These are phyloP conservation scores for Beauveria bassiana DNA, from an alignment of 2,329 filamentous ascomycete genomes.

Conservation along the genomic window DNA sequence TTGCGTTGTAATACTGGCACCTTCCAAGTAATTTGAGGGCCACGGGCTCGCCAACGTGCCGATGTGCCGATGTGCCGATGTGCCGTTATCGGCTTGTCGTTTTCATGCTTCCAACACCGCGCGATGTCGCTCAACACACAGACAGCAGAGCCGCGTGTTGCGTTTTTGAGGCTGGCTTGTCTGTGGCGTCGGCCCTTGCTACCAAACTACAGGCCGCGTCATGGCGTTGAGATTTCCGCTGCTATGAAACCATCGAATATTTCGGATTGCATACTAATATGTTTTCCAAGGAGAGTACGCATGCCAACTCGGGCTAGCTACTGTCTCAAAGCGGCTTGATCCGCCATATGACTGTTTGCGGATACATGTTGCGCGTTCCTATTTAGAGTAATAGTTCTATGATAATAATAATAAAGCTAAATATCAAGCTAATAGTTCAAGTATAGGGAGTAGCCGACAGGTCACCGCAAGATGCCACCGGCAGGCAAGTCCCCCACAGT, in stretches of 20 bases:
- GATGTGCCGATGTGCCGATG: too few relatives aligned
- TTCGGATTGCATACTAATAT: too few relatives aligned
- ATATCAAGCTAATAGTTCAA: too few relatives aligned
- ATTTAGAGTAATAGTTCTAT: too few relatives aligned
- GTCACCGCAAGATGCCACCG: neutral
- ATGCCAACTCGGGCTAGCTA: neutral
- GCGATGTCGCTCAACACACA: neutral
- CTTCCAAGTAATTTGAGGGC: too few relatives aligned
- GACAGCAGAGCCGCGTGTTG: neutral
- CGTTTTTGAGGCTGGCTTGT: neutral
- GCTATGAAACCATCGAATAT: neutral
- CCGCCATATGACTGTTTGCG: neutral
- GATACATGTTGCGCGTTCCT: neutral
- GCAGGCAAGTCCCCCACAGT: neutral
- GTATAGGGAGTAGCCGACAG: neutral
- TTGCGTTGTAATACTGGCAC: too few relatives aligned
- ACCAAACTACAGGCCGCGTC: neutral
- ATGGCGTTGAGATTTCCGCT: neutral
- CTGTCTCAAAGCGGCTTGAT: neutral
- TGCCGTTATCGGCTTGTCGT: too few relatives aligned
- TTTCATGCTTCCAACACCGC: too few relatives aligned
- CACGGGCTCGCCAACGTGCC: too few relatives aligned
- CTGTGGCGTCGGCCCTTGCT: neutral
- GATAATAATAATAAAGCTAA: too few relatives aligned
- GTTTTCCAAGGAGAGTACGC: too few relatives aligned